phyloP scores from a whole-genome alignment of 768 basidiomycete species.

The Dictyophora rubrovolvata region DNA sequence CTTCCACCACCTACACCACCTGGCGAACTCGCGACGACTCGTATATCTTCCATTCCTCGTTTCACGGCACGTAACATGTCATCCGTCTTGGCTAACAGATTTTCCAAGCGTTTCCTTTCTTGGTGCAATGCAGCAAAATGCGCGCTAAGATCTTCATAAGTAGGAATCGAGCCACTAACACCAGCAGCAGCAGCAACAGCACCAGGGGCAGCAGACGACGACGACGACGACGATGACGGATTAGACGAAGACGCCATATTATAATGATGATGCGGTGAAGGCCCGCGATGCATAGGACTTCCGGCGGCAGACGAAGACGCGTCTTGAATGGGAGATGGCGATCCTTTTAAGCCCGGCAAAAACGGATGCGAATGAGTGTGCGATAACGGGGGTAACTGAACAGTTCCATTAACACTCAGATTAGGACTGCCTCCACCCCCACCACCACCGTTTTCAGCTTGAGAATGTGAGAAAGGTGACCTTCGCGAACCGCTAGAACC shows the following conservation, averaged over 20 bases:
- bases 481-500: neutral
- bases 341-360: neutral
- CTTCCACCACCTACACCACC: neutral
- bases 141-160: slow-evolving; percentile 52
- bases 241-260: neutral
- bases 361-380: neutral
- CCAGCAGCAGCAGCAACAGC: too few species aligned
- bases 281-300: neutral
- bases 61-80: slow-evolving; percentile 60
- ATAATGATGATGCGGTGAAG: neutral
- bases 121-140: slow-evolving; percentile 60
- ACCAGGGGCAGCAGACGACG: too few species aligned
- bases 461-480: neutral
- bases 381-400: neutral
- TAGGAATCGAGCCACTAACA: slow-evolving; percentile 24
- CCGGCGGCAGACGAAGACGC: neutral
- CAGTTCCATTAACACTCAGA: neutral
- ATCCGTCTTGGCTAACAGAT: slow-evolving; percentile 68
- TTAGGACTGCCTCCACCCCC: neutral
- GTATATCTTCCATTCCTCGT: slow-evolving; percentile 70
- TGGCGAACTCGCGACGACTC: slow-evolving; percentile 16
- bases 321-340: neutral
- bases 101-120: slow-evolving; percentile 55
- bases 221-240: too few species aligned
- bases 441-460: neutral